Percentiles rank a stretch among this genome's conserved stretches.
Evolutionary conservation across 2,329 filamentous ascomycete genomes (phyloP).

Genomic region (Ophiobolus disseminans): DNA sequence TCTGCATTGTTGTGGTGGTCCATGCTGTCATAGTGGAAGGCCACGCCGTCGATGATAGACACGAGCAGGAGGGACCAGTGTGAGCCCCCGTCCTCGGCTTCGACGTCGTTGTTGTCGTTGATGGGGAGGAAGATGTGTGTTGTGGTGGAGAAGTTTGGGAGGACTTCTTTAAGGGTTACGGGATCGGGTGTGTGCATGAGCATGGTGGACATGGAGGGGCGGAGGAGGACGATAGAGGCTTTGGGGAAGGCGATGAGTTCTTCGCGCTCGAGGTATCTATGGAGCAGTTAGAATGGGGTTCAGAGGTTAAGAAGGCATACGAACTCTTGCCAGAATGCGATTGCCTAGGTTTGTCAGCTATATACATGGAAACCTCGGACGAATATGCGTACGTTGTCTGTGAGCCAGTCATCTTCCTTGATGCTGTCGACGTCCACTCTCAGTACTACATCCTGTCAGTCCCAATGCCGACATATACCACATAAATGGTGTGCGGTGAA

Average conservation of each 20-base stretch:
- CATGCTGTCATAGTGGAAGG: slow-evolving; percentile 96
- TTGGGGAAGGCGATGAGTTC: slow-evolving; percentile 79
- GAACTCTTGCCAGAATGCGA: slow-evolving; percentile 97
- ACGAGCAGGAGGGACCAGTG: slow-evolving; percentile 97
- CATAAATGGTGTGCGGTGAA: slow-evolving; percentile 2
- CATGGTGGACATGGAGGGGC: slow-evolving; percentile 91
- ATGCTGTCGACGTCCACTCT: slow-evolving; percentile 88
- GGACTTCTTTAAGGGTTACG: slow-evolving; percentile 65
- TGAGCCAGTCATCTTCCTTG: slow-evolving; percentile 93
- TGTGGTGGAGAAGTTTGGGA: slow-evolving; percentile 80
- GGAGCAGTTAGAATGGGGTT: slow-evolving; percentile 6
- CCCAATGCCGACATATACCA: neutral
- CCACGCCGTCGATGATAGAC: slow-evolving; percentile 83
- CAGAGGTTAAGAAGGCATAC: neutral
- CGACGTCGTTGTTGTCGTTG: slow-evolving; percentile 81
- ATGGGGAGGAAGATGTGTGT: slow-evolving; percentile 96
- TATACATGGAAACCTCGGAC: neutral
- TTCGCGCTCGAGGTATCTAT: slow-evolving; percentile 85
- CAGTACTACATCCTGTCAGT: slow-evolving; percentile 67
- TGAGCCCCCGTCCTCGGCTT: slow-evolving; percentile 87
- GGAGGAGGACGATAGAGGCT: slow-evolving; percentile 86
- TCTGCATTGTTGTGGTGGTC: slow-evolving; percentile 76
- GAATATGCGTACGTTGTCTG: slow-evolving; percentile 75
- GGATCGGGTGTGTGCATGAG: slow-evolving; percentile 75
- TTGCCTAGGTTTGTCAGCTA: slow-evolving; percentile 66